These are phyloP conservation scores for Yamadazyma kitorensis DNA, from an alignment of 805 yeast genomes.

Conservation along the genomic window DNA sequence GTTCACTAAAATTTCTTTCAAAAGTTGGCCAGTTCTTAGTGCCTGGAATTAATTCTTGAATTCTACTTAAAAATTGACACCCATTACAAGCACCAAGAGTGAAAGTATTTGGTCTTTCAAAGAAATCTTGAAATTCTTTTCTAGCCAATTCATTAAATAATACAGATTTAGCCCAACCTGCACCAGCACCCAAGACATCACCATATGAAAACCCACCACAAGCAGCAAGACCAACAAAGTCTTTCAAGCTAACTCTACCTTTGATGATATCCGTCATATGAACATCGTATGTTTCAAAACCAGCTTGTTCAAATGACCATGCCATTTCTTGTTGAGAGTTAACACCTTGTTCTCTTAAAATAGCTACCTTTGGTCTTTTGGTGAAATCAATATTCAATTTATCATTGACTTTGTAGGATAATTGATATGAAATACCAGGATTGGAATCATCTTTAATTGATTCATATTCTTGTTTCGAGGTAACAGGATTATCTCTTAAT, in stretches of 20 bases:
- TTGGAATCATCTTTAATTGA: constrained; percentile 74
- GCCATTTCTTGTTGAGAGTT: constrained; percentile 99
- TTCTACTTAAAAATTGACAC: constrained; percentile 90
- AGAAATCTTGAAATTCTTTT: constrained; percentile 72
- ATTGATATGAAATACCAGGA: constrained; percentile 84
- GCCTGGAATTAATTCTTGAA: constrained; percentile 87
- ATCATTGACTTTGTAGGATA: constrained; percentile 64
- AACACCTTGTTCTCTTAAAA: constrained; percentile 97
- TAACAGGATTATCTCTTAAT: constrained; percentile 88
- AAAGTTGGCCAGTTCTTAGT: constrained; percentile 94
- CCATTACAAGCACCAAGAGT: constrained; percentile 99
- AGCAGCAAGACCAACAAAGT: constrained; percentile 91
- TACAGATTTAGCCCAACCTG: constrained; percentile 98
- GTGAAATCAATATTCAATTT: constrained; percentile 36
- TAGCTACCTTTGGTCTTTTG: constrained; percentile 83
- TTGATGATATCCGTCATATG: constrained; percentile 91
- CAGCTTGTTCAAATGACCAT: constrained; percentile 92
- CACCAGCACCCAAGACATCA: constrained; percentile 97
- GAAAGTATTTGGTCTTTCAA: constrained; percentile 88
- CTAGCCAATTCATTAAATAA: constrained; percentile 77
- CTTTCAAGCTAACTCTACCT: constrained; percentile 69
- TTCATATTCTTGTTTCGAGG: constrained; percentile 83
- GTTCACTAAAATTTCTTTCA: constrained; percentile 88
- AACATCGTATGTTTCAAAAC: constrained; percentile 90
- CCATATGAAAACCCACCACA: constrained; percentile 99